phyloP scores from a whole-genome alignment of 2,329 filamentous ascomycete species.

The Aureobasidium subglaciale region DNA sequence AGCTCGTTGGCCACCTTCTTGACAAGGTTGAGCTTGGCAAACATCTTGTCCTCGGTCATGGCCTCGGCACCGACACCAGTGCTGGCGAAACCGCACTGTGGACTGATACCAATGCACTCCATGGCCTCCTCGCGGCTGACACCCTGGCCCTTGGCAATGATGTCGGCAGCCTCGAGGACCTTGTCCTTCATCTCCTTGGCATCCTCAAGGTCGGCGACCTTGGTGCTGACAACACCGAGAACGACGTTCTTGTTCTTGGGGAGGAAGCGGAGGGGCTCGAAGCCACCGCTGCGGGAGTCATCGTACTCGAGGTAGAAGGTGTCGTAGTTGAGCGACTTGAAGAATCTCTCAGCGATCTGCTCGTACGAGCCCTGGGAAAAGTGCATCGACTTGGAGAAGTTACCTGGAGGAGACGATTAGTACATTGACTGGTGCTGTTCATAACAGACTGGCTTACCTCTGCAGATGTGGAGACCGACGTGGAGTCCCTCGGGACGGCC shows the following conservation, averaged over 20 bases:
- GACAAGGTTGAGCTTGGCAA: slow-evolving; percentile 31
- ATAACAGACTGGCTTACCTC: slow-evolving; percentile 23
- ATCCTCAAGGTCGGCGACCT: slow-evolving; percentile 32
- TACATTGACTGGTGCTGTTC: not conserved
- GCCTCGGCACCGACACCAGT: slow-evolving; percentile 31
- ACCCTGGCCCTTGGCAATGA: slow-evolving; percentile 32
- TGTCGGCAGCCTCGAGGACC: slow-evolving; percentile 29
- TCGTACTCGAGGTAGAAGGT: slow-evolving; percentile 36
- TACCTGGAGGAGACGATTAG: slow-evolving; percentile 22
- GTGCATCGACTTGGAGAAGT: slow-evolving; percentile 34
- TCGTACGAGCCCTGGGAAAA: slow-evolving; percentile 34
- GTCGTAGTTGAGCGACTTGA: slow-evolving; percentile 33
- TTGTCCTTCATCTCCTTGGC: slow-evolving; percentile 27
- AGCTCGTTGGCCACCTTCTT: slow-evolving; percentile 31
- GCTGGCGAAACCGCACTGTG: slow-evolving; percentile 34
- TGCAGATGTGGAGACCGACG: slow-evolving; percentile 33
- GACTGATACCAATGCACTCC: slow-evolving; percentile 32
- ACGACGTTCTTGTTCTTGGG: slow-evolving; percentile 34
- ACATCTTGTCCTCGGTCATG: slow-evolving; percentile 34
- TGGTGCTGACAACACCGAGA: slow-evolving; percentile 33
- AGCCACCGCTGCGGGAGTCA: slow-evolving; percentile 32
- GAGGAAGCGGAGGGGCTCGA: slow-evolving; percentile 33
- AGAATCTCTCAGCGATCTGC: slow-evolving; percentile 31
- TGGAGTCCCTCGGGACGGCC: slow-evolving; percentile 30
- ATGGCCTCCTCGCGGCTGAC: slow-evolving; percentile 30